phyloP scores from a whole-genome alignment of 495 filamentous ascomycete genomes.

The Neurospora terricola region DNA sequence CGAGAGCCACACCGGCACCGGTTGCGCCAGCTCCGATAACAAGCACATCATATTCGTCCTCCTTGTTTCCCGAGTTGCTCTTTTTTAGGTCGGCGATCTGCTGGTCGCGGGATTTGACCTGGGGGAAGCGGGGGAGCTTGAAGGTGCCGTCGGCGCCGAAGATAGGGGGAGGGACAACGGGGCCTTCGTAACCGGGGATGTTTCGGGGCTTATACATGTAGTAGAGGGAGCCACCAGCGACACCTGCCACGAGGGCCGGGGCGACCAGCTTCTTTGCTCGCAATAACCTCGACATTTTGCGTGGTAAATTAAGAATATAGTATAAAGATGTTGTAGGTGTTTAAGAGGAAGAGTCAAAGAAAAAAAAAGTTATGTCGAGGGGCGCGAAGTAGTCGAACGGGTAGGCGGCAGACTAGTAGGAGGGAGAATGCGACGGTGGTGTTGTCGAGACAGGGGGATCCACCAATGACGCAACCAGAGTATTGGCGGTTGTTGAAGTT shows the following conservation, averaged over 20 bases:
- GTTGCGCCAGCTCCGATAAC: conserved; percentile 92
- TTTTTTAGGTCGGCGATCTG: conserved; percentile 52
- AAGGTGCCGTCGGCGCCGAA: conserved; percentile 70
- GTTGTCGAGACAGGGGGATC: conserved; percentile 5
- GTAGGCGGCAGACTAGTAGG: background rate
- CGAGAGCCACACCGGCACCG: conserved; percentile 83
- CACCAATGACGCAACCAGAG: conserved; percentile 22
- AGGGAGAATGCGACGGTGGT: background rate
- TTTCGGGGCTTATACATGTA: conserved; percentile 75
- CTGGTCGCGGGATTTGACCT: conserved; percentile 58
- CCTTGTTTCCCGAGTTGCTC: conserved; percentile 22
- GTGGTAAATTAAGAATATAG: background rate
- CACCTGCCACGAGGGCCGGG: conserved; percentile 27
- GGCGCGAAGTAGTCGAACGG: background rate
- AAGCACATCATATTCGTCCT: conserved; percentile 69
- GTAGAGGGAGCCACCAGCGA: conserved; percentile 52
- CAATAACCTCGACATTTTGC: conserved; percentile 19
- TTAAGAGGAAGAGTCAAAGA: background rate
- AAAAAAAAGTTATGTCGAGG: background rate
- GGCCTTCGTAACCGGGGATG: conserved; percentile 72
- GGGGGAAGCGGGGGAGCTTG: conserved; percentile 70
- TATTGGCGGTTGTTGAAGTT: background rate
- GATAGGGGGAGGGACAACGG: conserved; percentile 71
- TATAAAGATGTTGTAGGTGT: background rate
- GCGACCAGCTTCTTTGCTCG: conserved; percentile 28